Evolutionary conservation across 1,284 basidiomycete genomes (phyloP).

Genomic region (Irpex sp.): DNA sequence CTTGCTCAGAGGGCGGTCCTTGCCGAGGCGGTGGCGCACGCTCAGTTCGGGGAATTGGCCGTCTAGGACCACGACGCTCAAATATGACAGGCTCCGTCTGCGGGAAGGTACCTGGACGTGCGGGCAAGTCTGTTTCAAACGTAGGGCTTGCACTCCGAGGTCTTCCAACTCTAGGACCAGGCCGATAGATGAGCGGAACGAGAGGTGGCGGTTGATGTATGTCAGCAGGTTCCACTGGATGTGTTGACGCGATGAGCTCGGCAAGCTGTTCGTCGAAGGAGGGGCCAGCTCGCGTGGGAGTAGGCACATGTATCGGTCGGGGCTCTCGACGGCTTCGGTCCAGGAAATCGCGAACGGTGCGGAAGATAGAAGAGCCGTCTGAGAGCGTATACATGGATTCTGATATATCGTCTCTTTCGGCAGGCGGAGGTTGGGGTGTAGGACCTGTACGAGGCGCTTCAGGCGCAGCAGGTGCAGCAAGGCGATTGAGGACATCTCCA

Average conservation of each 20-base stretch:
- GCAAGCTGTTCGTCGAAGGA: constrained; percentile 57
- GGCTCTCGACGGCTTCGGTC: constrained; percentile 10
- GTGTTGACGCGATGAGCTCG: constrained; percentile 48
- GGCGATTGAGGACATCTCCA: constrained; percentile 20
- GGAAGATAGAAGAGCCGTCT: constrained; percentile 9
- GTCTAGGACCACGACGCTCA: constrained; percentile 5
- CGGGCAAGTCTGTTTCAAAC: constrained; percentile 25
- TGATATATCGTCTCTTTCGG: constrained; percentile 8
- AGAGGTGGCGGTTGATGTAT: constrained; percentile 51
- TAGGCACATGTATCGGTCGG: constrained; percentile 36
- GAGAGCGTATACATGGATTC: constrained; percentile 3
- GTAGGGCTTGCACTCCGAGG: constrained; percentile 44
- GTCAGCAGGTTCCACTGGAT: constrained; percentile 33
- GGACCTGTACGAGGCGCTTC: constrained; percentile 2
- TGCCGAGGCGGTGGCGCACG: background rate
- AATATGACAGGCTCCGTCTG: constrained; percentile 14
- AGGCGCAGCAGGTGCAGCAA: constrained; percentile 6
- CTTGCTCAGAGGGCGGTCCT: constrained; percentile 4
- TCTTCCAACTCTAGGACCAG: constrained; percentile 35
- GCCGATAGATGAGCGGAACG: constrained; percentile 51
- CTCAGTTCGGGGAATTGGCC: constrained; percentile 5
- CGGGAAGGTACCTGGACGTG: constrained; percentile 27
- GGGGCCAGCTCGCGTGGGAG: constrained; percentile 38
- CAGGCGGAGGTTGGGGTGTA: background rate
- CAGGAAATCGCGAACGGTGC: constrained; percentile 10